Evolutionary conservation across 768 basidiomycete genomes (phyloP).

Genomic region (Pisolithus albus): DNA sequence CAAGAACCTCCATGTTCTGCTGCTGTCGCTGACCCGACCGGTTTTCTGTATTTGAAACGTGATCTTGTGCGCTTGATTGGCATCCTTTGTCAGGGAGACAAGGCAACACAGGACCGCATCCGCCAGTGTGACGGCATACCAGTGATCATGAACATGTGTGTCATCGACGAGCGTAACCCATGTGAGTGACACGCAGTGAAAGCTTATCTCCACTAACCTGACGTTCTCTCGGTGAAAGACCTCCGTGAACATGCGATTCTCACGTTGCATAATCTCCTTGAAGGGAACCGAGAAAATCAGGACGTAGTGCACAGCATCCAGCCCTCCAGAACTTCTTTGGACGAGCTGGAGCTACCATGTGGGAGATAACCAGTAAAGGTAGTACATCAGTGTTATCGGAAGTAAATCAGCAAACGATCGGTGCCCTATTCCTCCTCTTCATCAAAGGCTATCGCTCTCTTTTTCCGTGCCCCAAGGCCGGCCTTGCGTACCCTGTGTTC

Average conservation of each 20-base stretch:
- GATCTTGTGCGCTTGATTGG: constrained; percentile 89
- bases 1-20: constrained; percentile 10
- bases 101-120: constrained; percentile 65
- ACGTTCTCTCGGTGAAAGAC: constrained; percentile 33
- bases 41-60: constrained; percentile 80
- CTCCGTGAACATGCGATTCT: constrained; percentile 90
- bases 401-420: constrained; percentile 8
- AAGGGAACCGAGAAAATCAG: constrained; percentile 75
- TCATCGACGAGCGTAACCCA: constrained; percentile 86
- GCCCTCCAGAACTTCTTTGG: constrained; percentile 50
- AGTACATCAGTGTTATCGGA: constrained; percentile 24
- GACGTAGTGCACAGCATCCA: constrained; percentile 67
- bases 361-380: constrained; percentile 13
- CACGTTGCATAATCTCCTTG: constrained; percentile 70
- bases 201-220: background rate
- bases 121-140: constrained; percentile 68
- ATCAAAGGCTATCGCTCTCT: constrained; percentile 48
- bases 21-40: constrained; percentile 36
- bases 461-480: constrained; percentile 48
- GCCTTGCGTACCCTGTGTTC: constrained; percentile 59
- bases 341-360: constrained; percentile 46
- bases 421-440: constrained; percentile 51
- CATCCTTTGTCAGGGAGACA: constrained; percentile 59
- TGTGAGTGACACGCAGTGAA: constrained; percentile 48
- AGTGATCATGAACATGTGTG: constrained; percentile 82